Evolutionary conservation across 257 asterid genomes (phyloP).

Genomic region (Verbena officinalis): DNA sequence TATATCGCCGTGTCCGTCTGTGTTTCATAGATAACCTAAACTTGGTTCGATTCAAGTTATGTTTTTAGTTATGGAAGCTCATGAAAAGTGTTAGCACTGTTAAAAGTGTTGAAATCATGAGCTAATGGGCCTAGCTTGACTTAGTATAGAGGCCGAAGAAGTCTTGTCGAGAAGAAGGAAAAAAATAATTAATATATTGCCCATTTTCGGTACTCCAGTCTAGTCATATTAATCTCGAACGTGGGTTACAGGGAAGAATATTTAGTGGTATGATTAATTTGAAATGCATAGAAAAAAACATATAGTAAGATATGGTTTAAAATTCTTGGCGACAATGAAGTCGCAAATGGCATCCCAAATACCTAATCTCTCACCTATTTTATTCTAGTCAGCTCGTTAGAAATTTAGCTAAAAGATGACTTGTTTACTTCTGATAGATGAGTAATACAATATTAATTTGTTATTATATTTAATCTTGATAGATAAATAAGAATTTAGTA

Average conservation of each 20-base stretch:
- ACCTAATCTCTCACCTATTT: neutral
- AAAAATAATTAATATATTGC: too few species aligned
- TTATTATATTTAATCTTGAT: too few species aligned
- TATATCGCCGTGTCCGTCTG: too few species aligned
- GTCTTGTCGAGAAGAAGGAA: constrained; percentile 15
- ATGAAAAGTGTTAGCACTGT: neutral
- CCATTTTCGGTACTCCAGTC: too few species aligned
- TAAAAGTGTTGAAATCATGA: constrained; percentile 23
- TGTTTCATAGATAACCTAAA: too few species aligned
- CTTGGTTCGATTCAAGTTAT: neutral
- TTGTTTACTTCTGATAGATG: too few species aligned
- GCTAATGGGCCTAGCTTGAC: constrained; percentile 14
- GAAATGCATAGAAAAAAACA: neutral
- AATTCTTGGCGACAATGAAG: constrained; percentile 8
- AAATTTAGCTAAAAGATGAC: too few species aligned
- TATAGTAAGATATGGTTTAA: neutral
- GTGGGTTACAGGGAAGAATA: constrained; percentile 2
- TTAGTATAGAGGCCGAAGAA: constrained; percentile 16
- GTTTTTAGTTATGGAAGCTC: neutral
- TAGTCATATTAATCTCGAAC: neutral
- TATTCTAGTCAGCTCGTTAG: neutral
- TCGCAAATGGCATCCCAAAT: constrained; percentile 9
- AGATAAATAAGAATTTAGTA: neutral
- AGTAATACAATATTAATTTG: too few species aligned
- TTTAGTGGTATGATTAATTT: neutral